Conservation (phyloP, 805 yeast species). For the Pachysolen tannophilus region DNA sequence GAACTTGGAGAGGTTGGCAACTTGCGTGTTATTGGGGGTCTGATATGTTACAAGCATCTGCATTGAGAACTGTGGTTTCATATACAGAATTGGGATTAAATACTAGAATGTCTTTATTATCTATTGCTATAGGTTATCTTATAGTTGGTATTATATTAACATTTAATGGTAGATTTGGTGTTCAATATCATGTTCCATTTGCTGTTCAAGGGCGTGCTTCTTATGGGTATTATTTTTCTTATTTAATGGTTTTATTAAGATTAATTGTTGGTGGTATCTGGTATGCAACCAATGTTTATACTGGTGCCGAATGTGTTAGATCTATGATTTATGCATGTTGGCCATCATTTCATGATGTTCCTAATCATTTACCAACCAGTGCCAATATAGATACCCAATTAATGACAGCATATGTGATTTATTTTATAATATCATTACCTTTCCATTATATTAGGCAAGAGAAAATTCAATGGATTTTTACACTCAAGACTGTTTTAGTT, state of each 20-base stretch:
- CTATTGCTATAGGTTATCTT: slow-evolving; percentile 15
- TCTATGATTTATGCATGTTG: slow-evolving; percentile 20
- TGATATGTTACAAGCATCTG: slow-evolving; percentile 17
- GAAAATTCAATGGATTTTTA: slow-evolving; percentile 26
- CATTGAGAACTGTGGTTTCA: slow-evolving; percentile 16
- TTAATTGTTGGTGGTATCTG: slow-evolving; percentile 23
- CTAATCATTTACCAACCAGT: slow-evolving; percentile 19
- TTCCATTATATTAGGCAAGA: slow-evolving; percentile 24
- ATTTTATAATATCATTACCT: slow-evolving; percentile 24
- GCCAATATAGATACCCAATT: slow-evolving; percentile 19
- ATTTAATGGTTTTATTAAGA: slow-evolving; percentile 23
- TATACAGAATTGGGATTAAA: slow-evolving; percentile 13
- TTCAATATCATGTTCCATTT: slow-evolving; percentile 27
- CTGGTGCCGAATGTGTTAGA: slow-evolving; percentile 21
- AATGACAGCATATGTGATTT: slow-evolving; percentile 25
- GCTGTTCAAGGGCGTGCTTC: slow-evolving; percentile 25
- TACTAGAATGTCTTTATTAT: slow-evolving; percentile 14
- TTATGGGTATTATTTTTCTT: slow-evolving; percentile 24
- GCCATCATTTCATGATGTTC: slow-evolving; percentile 18
- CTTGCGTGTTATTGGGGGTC: slow-evolving; percentile 19
- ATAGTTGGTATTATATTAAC: slow-evolving; percentile 15
- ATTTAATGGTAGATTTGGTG: slow-evolving; percentile 24
- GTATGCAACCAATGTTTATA: slow-evolving; percentile 19
- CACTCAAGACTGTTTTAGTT: slow-evolving; percentile 22
- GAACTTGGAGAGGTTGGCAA: slow-evolving; percentile 17